phyloP scores from a whole-genome alignment of 768 basidiomycete genomes.

The Rhodotorula graminis region DNA sequence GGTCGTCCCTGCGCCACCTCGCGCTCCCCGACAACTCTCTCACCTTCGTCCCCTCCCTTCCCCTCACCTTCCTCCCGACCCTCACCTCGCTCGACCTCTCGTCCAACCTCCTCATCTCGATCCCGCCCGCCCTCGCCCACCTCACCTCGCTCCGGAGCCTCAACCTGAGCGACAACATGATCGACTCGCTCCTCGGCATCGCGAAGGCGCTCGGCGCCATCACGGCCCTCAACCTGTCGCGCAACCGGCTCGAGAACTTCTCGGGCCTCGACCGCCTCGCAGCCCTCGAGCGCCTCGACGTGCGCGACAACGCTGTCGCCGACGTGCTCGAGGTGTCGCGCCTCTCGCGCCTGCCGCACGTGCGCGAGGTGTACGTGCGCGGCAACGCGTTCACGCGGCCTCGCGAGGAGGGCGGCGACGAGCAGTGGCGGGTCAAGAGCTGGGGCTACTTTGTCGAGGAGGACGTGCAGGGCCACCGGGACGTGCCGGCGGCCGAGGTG shows the following conservation, averaged over 20 bases:
- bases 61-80: slow-evolving; percentile 63
- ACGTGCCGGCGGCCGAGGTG: slow-evolving; percentile 49
- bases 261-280: slow-evolving; percentile 87
- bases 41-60: slow-evolving; percentile 67
- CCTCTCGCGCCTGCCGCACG: slow-evolving; percentile 69
- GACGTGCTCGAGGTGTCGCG: slow-evolving; percentile 82
- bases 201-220: slow-evolving; percentile 74
- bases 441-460: slow-evolving; percentile 82
- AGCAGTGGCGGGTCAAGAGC: slow-evolving; percentile 63
- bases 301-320: slow-evolving; percentile 70
- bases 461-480: slow-evolving; percentile 42
- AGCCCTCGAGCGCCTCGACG: slow-evolving; percentile 76
- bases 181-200: slow-evolving; percentile 87
- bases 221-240: slow-evolving; percentile 68
- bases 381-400: slow-evolving; percentile 66
- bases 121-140: slow-evolving; percentile 67
- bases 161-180: slow-evolving; percentile 95
- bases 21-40: slow-evolving; percentile 74
- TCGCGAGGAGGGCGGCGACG: slow-evolving; percentile 58
- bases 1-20: slow-evolving; percentile 63
- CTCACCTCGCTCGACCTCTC: slow-evolving; percentile 71
- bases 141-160: slow-evolving; percentile 81
- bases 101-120: slow-evolving; percentile 77
- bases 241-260: slow-evolving; percentile 87
- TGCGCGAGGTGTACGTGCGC: slow-evolving; percentile 73